These are phyloP conservation scores for Geosmithia putterillii DNA, from an alignment of 2,329 filamentous ascomycete genomes.

Conservation along the genomic window DNA sequence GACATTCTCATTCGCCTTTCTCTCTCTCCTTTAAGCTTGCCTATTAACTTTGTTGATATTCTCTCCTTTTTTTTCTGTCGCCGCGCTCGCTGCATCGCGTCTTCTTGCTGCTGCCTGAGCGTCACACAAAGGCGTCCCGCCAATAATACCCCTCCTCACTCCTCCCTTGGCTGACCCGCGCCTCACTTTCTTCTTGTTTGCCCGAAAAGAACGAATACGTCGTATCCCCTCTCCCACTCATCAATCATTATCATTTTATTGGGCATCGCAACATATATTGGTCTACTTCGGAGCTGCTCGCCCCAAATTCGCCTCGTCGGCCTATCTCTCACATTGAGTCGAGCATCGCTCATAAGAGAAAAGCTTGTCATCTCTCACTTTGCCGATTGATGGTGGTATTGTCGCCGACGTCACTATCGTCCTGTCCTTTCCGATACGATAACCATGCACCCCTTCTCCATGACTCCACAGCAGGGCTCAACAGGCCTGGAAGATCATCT, in stretches of 20 bases:
- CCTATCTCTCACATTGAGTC: no score
- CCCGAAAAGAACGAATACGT: not conserved
- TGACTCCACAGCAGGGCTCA: not conserved
- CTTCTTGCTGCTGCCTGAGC: no score
- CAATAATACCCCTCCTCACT: not conserved
- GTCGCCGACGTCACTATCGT: no score
- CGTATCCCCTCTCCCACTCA: not conserved
- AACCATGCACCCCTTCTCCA: not conserved
- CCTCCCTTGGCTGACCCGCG: not conserved
- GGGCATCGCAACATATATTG: not conserved
- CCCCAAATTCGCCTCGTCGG: not conserved
- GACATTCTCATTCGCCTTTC: not conserved
- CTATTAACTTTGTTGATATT: no score
- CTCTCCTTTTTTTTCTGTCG: no score
- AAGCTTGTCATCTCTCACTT: no score
- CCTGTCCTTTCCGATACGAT: no score
- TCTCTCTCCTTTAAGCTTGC: not conserved
- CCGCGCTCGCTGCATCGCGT: no score
- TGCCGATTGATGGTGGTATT: no score
- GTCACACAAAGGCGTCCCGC: no score
- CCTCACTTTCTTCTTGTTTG: not conserved
- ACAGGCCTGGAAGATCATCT: slow-evolving; percentile 41
- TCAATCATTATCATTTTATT: not conserved
- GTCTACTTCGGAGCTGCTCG: not conserved
- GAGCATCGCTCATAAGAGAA: no score